Percentiles rank a stretch among this genome's conserved stretches.
phyloP scores from a whole-genome alignment of 805 yeast genomes.

The Yarrowia keelungensis region DNA sequence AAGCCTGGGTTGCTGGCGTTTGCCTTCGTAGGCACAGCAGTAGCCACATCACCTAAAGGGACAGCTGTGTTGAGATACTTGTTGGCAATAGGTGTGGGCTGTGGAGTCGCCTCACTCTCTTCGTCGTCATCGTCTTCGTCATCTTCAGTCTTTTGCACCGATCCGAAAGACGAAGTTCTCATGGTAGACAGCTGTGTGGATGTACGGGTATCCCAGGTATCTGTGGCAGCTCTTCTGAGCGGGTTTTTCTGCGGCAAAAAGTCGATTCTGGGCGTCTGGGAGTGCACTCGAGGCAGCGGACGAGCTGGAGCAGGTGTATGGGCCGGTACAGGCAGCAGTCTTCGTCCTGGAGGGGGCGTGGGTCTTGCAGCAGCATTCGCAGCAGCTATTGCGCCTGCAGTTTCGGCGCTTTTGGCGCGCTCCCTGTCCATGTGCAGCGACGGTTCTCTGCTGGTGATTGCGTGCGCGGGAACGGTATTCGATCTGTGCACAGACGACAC shows the following conservation, averaged over 20 bases:
- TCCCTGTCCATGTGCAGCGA: constrained; percentile 8
- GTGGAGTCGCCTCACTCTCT: not conserved
- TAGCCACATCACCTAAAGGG: not conserved
- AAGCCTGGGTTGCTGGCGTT: not conserved
- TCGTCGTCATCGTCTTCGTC: not conserved
- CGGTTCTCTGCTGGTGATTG: not conserved
- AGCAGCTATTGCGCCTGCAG: not conserved
- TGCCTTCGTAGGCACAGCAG: not conserved
- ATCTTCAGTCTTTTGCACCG: not conserved
- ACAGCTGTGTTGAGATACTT: constrained; percentile 29
- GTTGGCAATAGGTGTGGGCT: constrained; percentile 32
- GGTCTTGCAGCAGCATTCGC: not conserved
- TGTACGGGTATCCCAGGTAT: constrained; percentile 32
- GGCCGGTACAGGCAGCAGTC: constrained; percentile 8
- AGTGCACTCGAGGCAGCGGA: not conserved
- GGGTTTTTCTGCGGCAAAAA: constrained; percentile 14
- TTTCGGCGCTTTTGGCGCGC: constrained; percentile 13
- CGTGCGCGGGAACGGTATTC: constrained; percentile 6
- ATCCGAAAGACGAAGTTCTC: constrained; percentile 13
- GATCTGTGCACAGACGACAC: constrained; percentile 29
- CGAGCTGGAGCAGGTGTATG: not conserved
- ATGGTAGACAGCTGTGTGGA: constrained; percentile 17
- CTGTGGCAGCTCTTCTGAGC: constrained; percentile 17
- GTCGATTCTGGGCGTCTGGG: constrained; percentile 11
- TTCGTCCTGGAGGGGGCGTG: not conserved